phyloP scores from a whole-genome alignment of 2,329 filamentous ascomycete genomes.

The Lachnellula occidentalis region DNA sequence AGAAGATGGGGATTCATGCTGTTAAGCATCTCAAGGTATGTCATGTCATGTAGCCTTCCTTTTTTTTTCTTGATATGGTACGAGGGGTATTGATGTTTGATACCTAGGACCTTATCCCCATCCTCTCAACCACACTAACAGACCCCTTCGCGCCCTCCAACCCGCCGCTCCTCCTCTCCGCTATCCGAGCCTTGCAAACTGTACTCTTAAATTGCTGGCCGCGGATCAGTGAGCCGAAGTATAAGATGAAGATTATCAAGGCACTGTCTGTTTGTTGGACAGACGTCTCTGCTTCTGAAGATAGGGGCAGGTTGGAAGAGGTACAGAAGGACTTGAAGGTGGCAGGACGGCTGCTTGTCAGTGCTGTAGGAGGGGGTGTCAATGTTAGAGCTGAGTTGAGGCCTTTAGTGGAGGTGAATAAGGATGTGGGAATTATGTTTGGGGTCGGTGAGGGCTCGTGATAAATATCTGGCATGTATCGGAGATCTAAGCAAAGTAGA shows the following conservation, averaged over 20 bases:
- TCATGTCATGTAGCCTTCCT: slow-evolving; percentile 25
- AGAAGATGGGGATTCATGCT: slow-evolving; percentile 53
- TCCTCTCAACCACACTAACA: slow-evolving; percentile 58
- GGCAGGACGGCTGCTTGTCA: slow-evolving; percentile 20
- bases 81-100: not conserved
- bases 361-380: slow-evolving; percentile 13
- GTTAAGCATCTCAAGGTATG: slow-evolving; percentile 63
- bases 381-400: slow-evolving; percentile 20
- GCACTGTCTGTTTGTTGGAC: slow-evolving; percentile 59
- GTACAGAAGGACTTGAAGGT: slow-evolving; percentile 20
- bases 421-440: slow-evolving; percentile 33
- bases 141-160: slow-evolving; percentile 61
- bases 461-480: too few species aligned
- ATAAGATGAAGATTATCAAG: slow-evolving; percentile 59
- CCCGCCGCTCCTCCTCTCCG: slow-evolving; percentile 47
- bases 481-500: too few species aligned
- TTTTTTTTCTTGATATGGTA: not conserved
- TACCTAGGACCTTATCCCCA: slow-evolving; percentile 57
- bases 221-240: slow-evolving; percentile 47
- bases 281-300: slow-evolving; percentile 29
- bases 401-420: slow-evolving; percentile 27
- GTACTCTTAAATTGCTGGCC: slow-evolving; percentile 65
- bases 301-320: slow-evolving; percentile 7
- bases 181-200: slow-evolving; percentile 43
- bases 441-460: slow-evolving; percentile 15